phyloP scores from a whole-genome alignment of 2,329 filamentous ascomycete genomes.

The Fusarium setosum region DNA sequence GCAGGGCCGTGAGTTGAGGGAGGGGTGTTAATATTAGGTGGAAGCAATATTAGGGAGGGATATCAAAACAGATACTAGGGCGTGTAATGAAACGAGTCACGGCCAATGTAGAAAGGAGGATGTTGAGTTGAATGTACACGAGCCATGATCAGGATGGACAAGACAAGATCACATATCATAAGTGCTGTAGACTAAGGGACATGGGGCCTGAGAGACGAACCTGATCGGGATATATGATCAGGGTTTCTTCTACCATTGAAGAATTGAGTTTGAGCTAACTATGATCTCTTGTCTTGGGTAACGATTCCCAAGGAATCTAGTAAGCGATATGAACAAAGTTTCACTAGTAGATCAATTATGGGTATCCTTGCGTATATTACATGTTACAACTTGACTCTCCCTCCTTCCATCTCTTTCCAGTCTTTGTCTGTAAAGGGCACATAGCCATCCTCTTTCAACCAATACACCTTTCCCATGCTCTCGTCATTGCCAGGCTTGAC shows the following conservation, averaged over 20 bases:
- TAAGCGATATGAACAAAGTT: not conserved
- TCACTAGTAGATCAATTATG: not conserved
- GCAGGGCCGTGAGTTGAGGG: slow-evolving; percentile 53
- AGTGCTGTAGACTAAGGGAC: slow-evolving; percentile 9
- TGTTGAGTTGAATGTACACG: slow-evolving; percentile 29
- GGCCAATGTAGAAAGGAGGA: slow-evolving; percentile 31
- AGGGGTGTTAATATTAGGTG: not conserved
- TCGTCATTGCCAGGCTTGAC: slow-evolving; percentile 69
- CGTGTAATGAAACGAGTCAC: slow-evolving; percentile 40
- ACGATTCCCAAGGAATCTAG: not conserved
- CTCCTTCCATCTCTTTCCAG: slow-evolving; percentile 75
- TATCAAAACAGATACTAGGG: slow-evolving; percentile 31
- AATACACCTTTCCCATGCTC: slow-evolving; percentile 66
- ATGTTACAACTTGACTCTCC: slow-evolving; percentile 74
- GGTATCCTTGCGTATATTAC: slow-evolving; percentile 9
- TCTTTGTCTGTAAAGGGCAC: slow-evolving; percentile 73
- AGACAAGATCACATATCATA: slow-evolving; percentile 24
- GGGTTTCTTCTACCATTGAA: too few species aligned
- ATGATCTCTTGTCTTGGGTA: not conserved
- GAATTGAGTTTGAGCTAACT: too few species aligned
- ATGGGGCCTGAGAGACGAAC: not conserved
- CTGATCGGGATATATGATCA: not conserved
- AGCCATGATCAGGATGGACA: slow-evolving; percentile 20
- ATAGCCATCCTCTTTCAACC: slow-evolving; percentile 75
- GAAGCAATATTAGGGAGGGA: slow-evolving; percentile 13